Base-by-base conservation (phyloP, 306 rosid species). In the Prunus campanulata region DNA sequence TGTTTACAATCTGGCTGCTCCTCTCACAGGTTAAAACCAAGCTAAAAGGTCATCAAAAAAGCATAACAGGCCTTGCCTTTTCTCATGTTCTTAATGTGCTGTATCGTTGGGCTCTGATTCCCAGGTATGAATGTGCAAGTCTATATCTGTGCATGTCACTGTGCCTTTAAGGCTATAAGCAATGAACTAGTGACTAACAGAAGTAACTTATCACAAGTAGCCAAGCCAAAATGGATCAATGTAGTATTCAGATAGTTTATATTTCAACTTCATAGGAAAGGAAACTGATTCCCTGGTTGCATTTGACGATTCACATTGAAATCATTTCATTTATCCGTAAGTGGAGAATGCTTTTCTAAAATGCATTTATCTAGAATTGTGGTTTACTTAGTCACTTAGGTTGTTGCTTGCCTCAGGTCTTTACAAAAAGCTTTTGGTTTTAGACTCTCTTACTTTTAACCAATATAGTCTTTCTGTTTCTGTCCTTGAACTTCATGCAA, bases 341-440 rank as follows among this genome's bases (percentile, higher is more conserved):
- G 27, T 68, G 62, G 76, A 22, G 48, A 50, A 39, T 63, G 72
- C 11, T 72, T 55, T n/a, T 55, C 24, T 54, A 5, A 59, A 59
- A 59, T 24, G 64, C 64, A 59, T 68, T 22, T 15, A 3, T 9
- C 32, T 29, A 22, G 24, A 49, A 49, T 5, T 49, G 55, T 66
- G 39, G 56, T n/a, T 68, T 14, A 59, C 9, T 13, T 59, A 27
- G 10, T 50, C 55, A 4, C 30, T 32, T 20, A 16, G 18, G 32
- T 24, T 24, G 7, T 71, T 67, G 8, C 54, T 74, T 48, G 35
- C 29, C 27, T 52, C 61, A 59, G 30, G 46, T n/a, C 24, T 73
- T 51, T n/a, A 55, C 68, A 27, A 66, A 54, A 25, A n/a, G 55
- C 50, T 16, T 14, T 35, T 47, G 49, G 68, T 15, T 2, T 50